phyloP scores from a whole-genome alignment of 2,329 filamentous ascomycete species.

The Chrysoporthe puriensis region DNA sequence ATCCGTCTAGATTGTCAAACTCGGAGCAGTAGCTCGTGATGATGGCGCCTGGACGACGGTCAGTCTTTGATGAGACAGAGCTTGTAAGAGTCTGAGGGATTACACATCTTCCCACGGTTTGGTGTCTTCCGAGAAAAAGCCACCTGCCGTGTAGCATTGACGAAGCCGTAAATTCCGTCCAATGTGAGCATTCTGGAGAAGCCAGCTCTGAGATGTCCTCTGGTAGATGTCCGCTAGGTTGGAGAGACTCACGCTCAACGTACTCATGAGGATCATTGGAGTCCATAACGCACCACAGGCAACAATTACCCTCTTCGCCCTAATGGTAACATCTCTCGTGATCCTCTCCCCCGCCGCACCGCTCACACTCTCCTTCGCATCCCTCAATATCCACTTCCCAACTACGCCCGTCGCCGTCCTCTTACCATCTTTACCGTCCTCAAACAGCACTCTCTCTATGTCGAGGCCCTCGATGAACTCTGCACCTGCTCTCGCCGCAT shows the following conservation, averaged over 20 bases:
- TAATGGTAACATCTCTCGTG: constrained; percentile 68
- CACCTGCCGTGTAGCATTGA: constrained; percentile 62
- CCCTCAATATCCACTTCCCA: constrained; percentile 76
- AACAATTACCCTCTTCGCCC: constrained; percentile 80
- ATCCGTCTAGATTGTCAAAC: constrained; percentile 79
- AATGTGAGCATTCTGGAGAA: constrained; percentile 68
- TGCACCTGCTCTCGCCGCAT: constrained; percentile 76
- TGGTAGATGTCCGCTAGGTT: no score
- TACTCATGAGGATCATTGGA: constrained; percentile 75
- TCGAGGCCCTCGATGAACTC: constrained; percentile 83
- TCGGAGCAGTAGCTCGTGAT: constrained; percentile 77
- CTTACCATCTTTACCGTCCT: constrained; percentile 48
- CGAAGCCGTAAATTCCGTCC: constrained; percentile 79
- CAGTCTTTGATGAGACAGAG: constrained; percentile 3
- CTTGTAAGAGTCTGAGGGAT: background rate
- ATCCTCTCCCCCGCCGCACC: constrained; percentile 49
- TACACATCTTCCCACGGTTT: constrained; percentile 65
- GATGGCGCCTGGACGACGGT: constrained; percentile 62
- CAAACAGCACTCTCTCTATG: constrained; percentile 71
- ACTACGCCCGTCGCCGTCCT: constrained; percentile 70
- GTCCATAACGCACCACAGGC: constrained; percentile 76
- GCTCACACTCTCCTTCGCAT: constrained; percentile 61
- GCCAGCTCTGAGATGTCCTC: constrained; percentile 15
- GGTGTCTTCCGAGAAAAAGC: constrained; percentile 70
- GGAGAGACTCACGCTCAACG: constrained; percentile 60